Evolutionary conservation across 192 early-diverging fungal species (phyloP), one percentile per base, ranked within the genome.

Genomic region (Dimargaris cristalligena): DNA sequence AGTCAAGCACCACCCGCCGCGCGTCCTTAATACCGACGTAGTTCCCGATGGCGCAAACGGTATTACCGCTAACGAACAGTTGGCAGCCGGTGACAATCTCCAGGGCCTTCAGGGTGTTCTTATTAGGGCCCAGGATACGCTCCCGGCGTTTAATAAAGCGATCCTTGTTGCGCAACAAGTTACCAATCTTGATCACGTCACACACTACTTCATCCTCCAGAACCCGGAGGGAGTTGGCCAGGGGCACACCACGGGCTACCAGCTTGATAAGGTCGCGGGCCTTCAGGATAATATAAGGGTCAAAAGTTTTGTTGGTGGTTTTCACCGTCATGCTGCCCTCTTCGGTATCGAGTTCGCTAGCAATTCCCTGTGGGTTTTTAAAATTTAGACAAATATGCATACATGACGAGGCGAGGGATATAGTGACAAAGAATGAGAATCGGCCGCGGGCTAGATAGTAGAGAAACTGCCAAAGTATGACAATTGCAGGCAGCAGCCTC

Each of bases 291-390:
- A 86, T 74, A 74, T 92, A 96, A 11, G 95, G 93, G 67, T 99
- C 95, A 64, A 74, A 90, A 18, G 94, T 91, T 66, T 94, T 95
- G 49, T 89, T 80, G 0, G 95, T 97, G 3, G 95, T 99, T 66
- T 86, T 89, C 30, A 99, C 95, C 2, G 94, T 91, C 92, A 99
- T 97, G 65, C 80, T 84, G 65, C 95, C 95, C 62, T 99, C 95
- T 16, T 97, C 84, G 60, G 96, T 79, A 75, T 99, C 89, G 56
- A 99, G 77, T 25, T 86, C 79, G 76, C 91, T 93, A 2, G 75
- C 75, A 45, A 99, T 74, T 23, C 95, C 94, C 76, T 87, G 72
- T 33, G 22, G 6, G 54, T 25, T 41, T 10, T 23, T 25, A 47
- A 6, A 6, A 47, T 47, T 1, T 3, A 47, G 3, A 44, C 20